Base-by-base conservation (phyloP, 495 filamentous ascomycete genomes). In the Trichoderma asperelloides region DNA sequence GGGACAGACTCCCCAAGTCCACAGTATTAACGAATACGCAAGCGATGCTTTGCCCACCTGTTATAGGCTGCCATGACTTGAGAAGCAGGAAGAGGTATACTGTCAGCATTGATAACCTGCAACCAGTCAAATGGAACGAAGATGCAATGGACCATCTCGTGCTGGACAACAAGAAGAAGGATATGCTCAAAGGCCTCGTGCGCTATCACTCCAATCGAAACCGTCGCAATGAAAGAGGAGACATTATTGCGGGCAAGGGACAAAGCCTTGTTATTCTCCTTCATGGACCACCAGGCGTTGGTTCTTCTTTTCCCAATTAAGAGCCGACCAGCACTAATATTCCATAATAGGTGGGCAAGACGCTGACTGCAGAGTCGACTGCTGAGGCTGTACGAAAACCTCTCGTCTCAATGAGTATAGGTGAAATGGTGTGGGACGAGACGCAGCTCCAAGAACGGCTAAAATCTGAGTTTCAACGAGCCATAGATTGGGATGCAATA, bases 201-300 rank as follows among this genome's bases (percentile, higher is more conserved):
- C 76, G 78, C 68, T 72, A 74, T 8, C 80, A 82, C 68, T 68
- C 76, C 12, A 71, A 76, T 23, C 73, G 74, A 37, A 76, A 70
- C 0, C 70, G 74, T 68, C 91, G 83, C 64, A 91, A 92, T 69
- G 89, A 93, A 69, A 45, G 2, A 45, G 41, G 41, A 9, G 82
- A 85, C 69, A 69, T 84, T 40, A 79, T 82, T 60, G 69, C 74
- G 40, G 81, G 82, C 68, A 87, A 87, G 72, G 87, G 87, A 30
- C 82, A 82, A 65, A 86, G 86, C 13, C 78, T 88, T 25, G 83
- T 87, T 57, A 80, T 82, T 27, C 76, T 89, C 2, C 79, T 89
- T 0, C 82, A 83, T 37, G 87, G 87, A 4, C 76, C 74, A 0
- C 86, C 87, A 0, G 87, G 86, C 18, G 41, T 45, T 9, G 9